A percentile compares a stretch with the other conserved stretches of the same genome.
phyloP scores from a whole-genome alignment of 164 flowering plant species.

The Annona squamosa region DNA sequence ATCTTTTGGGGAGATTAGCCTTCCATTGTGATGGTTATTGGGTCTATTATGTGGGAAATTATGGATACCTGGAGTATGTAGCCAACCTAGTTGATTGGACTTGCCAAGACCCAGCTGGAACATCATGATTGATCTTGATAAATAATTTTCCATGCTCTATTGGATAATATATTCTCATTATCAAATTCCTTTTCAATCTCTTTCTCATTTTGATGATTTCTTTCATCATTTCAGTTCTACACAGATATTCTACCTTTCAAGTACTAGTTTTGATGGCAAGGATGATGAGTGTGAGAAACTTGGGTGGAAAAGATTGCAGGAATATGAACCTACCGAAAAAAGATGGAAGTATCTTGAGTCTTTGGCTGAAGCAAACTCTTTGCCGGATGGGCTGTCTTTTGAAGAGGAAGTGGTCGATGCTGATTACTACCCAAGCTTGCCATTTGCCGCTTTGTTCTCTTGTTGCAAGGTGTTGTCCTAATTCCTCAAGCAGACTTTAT shows the following conservation, averaged over 20 bases:
- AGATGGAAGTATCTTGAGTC: constrained; percentile 60
- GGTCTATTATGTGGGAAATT: not conserved
- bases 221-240: constrained; percentile 34
- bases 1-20: not conserved
- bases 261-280: constrained; percentile 49
- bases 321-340: constrained; percentile 59
- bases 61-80: not conserved
- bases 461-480: constrained; percentile 58
- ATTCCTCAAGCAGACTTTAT: not conserved
- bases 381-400: constrained; percentile 29
- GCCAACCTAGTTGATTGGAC: not conserved
- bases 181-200: not conserved
- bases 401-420: constrained; percentile 71
- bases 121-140: not conserved
- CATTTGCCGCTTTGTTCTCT: constrained; percentile 84
- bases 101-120: not conserved
- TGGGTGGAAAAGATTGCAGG: constrained; percentile 77
- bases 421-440: constrained; percentile 85
- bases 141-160: not conserved
- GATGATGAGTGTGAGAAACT: constrained; percentile 64
- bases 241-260: constrained; percentile 78
- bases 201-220: constrained; percentile 6
- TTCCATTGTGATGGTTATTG: not conserved
- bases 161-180: not conserved
- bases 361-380: constrained; percentile 47